Evolutionary conservation across 306 rosid genomes (phyloP), one percentile per base, ranked within the genome.

Genomic region (Vachellia pachyceras): DNA sequence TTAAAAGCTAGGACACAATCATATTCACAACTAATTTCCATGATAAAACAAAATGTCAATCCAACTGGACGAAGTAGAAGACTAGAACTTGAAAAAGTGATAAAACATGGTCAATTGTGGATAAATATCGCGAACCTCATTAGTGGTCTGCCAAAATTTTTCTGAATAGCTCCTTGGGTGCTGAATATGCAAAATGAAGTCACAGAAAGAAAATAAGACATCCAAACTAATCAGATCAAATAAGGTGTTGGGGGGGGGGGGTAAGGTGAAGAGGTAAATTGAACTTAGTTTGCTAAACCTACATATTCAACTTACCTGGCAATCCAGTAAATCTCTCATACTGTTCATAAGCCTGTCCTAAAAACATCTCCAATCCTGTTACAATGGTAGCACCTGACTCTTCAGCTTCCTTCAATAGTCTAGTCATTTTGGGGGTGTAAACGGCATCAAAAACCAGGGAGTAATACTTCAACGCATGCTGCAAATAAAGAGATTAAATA

Each of bases 401-500:
- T 75, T 88, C 90, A n/a, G 99, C 97, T 82, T 95, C 99, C 72
- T 77, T 88, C 87, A 95, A 85, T 72, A 95, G 97, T 88, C 90
- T 91, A 42, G 98, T 95, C 36, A 90, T 84, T 83, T 85, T 90
- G 25, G 99, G 99, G 6, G 94, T 90, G 87, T 95, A 95, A 78
- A 95, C 92, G 5, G 97, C 99, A 77, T 95, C 99, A 11, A 95
- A 95, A 81, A 93, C 97, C 80, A 95, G 80, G 5, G 97, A 87
- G 82, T 95, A 95, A 60, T 25, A 52, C 82, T 77, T 88, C 75
- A 95, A 86, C 63, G 91, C 93, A 77, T 84, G 82, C 99, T 95
- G 93, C 83, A 86, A 85, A 89, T 8, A 55, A 55, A 33, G 20
- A 86, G 13, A 25, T 25, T 5, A 25, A 85, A 14, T 58, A 58